These are phyloP conservation scores for Epichloe bromicola DNA, from an alignment of 2,329 filamentous ascomycete genomes.

Conservation along the genomic window DNA sequence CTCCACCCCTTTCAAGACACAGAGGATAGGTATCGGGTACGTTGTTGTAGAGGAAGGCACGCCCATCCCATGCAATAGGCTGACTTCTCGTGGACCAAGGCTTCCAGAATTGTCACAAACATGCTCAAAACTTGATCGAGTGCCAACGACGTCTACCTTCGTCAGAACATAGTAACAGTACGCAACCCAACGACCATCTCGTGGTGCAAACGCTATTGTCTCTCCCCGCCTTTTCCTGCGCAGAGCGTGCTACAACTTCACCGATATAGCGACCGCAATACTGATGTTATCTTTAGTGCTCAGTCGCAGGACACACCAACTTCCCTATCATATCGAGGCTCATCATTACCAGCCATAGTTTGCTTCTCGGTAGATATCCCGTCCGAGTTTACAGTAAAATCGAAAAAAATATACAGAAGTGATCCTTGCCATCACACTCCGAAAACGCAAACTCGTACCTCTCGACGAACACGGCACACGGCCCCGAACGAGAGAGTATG, in stretches of 20 bases:
- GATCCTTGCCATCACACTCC: no score
- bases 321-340: no score
- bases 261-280: no score
- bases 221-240: no score
- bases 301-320: no score
- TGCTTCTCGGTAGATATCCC: no score
- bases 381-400: no score
- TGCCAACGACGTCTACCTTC: background rate
- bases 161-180: background rate
- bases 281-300: no score
- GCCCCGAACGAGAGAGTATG: background rate
- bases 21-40: conserved; percentile 2
- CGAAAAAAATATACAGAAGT: no score
- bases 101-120: conserved; percentile 8
- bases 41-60: conserved; percentile 10
- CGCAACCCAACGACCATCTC: background rate
- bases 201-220: background rate
- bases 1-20: background rate
- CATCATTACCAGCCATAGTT: no score
- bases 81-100: conserved; percentile 10
- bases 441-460: no score
- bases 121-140: background rate
- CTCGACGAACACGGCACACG: no score
- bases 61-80: conserved; percentile 12
- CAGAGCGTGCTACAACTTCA: background rate